Evolutionary conservation across 352 stramenopile species (phyloP), one percentile per base, ranked within the genome.

Genomic region (Pythium insidiosum): DNA sequence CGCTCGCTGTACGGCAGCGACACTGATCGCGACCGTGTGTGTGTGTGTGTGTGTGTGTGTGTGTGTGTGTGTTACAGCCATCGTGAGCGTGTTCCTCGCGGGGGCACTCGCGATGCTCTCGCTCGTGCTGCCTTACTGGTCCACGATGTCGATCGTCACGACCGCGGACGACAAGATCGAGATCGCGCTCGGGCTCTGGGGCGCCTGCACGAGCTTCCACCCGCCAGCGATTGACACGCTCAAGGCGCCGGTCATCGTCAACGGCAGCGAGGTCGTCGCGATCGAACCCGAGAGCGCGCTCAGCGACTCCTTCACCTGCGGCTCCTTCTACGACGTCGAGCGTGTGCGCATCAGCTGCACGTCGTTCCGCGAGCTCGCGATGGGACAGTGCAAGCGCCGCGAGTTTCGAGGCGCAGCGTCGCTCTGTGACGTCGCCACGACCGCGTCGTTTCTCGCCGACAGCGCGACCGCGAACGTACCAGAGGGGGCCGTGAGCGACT

Each of bases 121-220:
- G 11, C 56, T 84, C 12, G 34, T 79, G 9, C 38, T 84, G 20
- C 72, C 72, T 6, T 84, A 75, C 43, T 84, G 72, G 72, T 77
- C 66, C 19, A 56, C 56, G 38, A 52, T 56, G 40, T 29, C 40
- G 29, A 22, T 61, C 6, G 19, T 47, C 2, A 15, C 47, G 4
- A 18, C 23, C 5, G 35, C 25, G 5, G n/a, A 43, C 11, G 46
- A 55, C 2, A 51, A 58, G 30, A 24, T 76, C 10, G 66, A 84
- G 48, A 42, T 84, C 31, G 61, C 49, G 3, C 64, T 78, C 34
- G 68, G 72, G 0, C 51, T 82, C 9, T 84, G 72, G 72, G 72
- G 66, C 3, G 66, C 68, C 1, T 84, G 68, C 16, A 45, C 82
- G 20, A 75, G 66, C 47, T 43, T 72, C 9, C 56, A 75, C 55